Percentiles rank a stretch among this genome's conserved stretches.
These are phyloP conservation scores for Blastomyces emzantsi DNA, from an alignment of 2,329 filamentous ascomycete species.

Conservation along the genomic window DNA sequence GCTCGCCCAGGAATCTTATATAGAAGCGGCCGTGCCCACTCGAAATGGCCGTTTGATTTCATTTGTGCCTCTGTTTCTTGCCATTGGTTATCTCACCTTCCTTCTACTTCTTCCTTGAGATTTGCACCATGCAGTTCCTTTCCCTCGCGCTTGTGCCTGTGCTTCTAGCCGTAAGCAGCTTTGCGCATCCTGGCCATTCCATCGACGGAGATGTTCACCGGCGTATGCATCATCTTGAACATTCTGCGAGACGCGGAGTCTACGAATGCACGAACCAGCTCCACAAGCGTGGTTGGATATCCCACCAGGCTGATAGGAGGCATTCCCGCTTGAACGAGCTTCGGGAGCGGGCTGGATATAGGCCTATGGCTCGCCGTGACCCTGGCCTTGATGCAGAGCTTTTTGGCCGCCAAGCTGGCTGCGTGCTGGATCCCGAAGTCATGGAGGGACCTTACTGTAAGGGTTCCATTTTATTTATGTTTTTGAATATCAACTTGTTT, in stretches of 20 bases:
- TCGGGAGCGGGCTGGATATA: constrained; percentile 1
- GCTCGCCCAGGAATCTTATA: neutral
- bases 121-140: neutral
- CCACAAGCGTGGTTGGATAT: constrained; percentile 5
- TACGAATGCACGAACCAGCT: neutral
- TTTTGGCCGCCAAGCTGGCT: constrained; percentile 25
- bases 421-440: constrained; percentile 42
- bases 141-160: neutral
- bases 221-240: neutral
- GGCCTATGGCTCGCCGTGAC: neutral
- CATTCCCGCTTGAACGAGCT: constrained; percentile 5
- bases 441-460: constrained; percentile 31
- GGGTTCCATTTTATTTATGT: neutral
- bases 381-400: neutral
- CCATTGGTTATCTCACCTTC: neutral
- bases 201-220: neutral
- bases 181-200: constrained; percentile 6
- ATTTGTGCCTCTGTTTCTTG: neutral
- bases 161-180: neutral
- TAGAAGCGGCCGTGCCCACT: neutral
- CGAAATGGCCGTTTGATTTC: neutral
- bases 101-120: neutral
- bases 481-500: neutral
- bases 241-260: constrained; percentile 1
- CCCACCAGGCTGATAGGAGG: neutral